Base-by-base conservation (phyloP, 306 rosid species). In the Vigna mungo region DNA sequence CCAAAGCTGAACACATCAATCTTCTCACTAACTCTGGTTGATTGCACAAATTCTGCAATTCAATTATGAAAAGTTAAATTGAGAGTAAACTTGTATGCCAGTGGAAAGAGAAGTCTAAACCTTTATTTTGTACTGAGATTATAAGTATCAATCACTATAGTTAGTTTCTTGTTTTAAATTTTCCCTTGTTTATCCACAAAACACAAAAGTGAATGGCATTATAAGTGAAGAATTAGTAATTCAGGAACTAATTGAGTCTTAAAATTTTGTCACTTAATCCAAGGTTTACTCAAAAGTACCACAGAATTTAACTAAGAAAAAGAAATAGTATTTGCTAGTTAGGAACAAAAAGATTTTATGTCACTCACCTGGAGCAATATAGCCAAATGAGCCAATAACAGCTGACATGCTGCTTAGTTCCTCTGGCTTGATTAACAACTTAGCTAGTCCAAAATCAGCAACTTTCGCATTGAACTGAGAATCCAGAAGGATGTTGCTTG, bases 1-100 rank as follows among this genome's bases (percentile, higher is more conserved):
- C 96, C 97, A 21, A 89, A 93, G 65, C 96, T 89, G 34, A 81
- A 93, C 4, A 93, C 94, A 36, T 93, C 97, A n/a, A 90, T 85
- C 86, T 90, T 93, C 68, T 81, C 85, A 70, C 61, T 81, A 9
- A 81, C 63, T 61, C 85, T 37, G 44, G 63, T 75, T 41, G 85
- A 68, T 68, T 81, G 77, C 61, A 51, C 64, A 81, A 68, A 75
- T 81, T 81, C 85, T 81, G 85, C 61, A 81, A 68, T 61, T 41
- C 78, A 52, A 49, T 14, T 49, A 67, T 27, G 51, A 68, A 37
- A 68, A 51, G 2, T 23, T 18, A 52, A 7, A 32, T 8, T 34
- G 7, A 51, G 37, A 60, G 60, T 62, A 47, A 59, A 70, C 63
- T 21, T 9, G 7, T 20, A 5, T 44, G 63, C 7, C 71, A 12